Base-by-base conservation (phyloP, 1,284 basidiomycete genomes). In the Heterobasidion parviporum region DNA sequence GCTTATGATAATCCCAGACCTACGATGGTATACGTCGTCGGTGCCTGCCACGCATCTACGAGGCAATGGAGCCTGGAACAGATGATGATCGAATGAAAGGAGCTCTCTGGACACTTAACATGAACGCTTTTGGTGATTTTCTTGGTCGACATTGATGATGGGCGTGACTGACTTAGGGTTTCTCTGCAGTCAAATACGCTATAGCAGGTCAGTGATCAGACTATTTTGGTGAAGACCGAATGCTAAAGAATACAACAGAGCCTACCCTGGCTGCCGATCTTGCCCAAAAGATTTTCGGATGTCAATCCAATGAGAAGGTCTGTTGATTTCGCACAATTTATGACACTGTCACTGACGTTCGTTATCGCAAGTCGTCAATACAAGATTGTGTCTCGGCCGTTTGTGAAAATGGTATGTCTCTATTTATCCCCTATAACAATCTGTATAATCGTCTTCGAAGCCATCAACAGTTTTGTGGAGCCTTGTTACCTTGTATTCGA, bases 51-150 rank as follows among this genome's bases (percentile, higher is more conserved):
- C 71, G 76, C 46, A 72, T 94, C 2, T 85, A 92, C 63, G 74
- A 82, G 38, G 82, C 87, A 0, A 73, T 96, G 49, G 77, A 83
- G 54, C 82, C 86, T 3, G 89, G 87, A 1, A 80, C 78, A 20
- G 89, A 92, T 46, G 91, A 93, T 63, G 92, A 95, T 68, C 79
- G 87, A 47, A 92, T 94, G 83, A 97, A 98, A 73, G 92, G 92
- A 14, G 93, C 94, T 0, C 72, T 98, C 9, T 94, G 92, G 79
- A 87, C 92, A 5, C 72, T 98, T 33, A 87, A 87, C 61, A 74
- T 76, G 33, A 75, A 82, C 14, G 75, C 76, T 6, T 85, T 89
- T 59, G 82, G 83, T 69, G 62, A 57, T n/a, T 16, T 41, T 33
- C 0, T 38, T n/a, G 38, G 10, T 41, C 49, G 3, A 6, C 50